Evolutionary conservation across 305 asterid genomes (phyloP).

Genomic region (Solanum hybrid): DNA sequence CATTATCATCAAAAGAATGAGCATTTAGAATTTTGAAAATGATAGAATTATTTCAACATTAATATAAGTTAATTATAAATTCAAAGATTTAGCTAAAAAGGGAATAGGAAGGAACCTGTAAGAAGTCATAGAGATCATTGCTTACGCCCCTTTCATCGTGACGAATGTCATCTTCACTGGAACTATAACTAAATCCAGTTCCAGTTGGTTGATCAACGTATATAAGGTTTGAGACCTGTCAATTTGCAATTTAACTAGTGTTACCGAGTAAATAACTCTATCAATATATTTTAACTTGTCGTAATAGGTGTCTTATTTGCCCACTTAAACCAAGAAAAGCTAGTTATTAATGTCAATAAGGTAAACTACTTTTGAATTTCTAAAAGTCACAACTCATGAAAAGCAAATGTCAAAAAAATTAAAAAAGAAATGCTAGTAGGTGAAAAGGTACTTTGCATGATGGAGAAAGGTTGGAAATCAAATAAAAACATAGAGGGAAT

Average conservation of each 20-base stretch:
- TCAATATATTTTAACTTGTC: background rate
- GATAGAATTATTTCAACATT: background rate
- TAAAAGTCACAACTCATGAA: background rate
- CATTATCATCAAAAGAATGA: too few relatives aligned
- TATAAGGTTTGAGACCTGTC: conserved; percentile 25
- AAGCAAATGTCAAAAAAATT: background rate
- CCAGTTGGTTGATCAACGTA: conserved; percentile 36
- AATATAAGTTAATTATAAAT: background rate
- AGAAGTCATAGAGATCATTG: conserved; percentile 30
- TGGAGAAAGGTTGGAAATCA: background rate
- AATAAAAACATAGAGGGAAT: background rate
- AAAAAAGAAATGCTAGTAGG: background rate
- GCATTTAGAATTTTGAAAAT: too few relatives aligned
- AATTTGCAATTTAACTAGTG: background rate
- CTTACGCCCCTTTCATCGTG: conserved; percentile 21
- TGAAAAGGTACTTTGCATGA: background rate
- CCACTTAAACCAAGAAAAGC: background rate
- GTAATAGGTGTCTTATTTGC: background rate
- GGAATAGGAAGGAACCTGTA: conserved; percentile 13
- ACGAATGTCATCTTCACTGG: conserved; percentile 18
- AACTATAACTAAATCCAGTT: conserved; percentile 36
- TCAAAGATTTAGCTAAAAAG: background rate
- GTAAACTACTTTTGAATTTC: background rate
- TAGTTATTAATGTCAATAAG: background rate
- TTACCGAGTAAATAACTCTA: background rate